phyloP scores from a whole-genome alignment of 1,284 basidiomycete species.

The Cryptococcus amylolentus region DNA sequence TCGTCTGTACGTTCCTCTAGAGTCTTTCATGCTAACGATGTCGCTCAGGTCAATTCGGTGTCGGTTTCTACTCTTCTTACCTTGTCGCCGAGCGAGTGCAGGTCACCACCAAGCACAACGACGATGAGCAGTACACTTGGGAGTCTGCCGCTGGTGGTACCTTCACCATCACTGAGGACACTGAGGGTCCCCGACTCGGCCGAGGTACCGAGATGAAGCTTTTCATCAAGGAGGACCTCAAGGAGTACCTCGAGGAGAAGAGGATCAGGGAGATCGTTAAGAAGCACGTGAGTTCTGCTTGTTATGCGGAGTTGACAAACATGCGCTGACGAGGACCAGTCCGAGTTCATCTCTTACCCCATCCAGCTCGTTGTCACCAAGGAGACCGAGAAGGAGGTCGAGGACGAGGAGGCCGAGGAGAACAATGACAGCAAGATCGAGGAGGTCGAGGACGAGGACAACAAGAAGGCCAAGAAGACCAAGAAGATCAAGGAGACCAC shows the following conservation, averaged over 20 bases:
- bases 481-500: slow-evolving; percentile 94
- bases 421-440: slow-evolving; percentile 68
- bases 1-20: slow-evolving; percentile 16
- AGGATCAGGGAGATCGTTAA: slow-evolving; percentile 99
- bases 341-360: slow-evolving; percentile 99
- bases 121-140: slow-evolving; percentile 99
- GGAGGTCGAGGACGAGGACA: slow-evolving; percentile 68
- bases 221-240: slow-evolving; percentile 97
- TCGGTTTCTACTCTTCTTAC: slow-evolving; percentile 99
- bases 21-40: slow-evolving; percentile 1
- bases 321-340: slow-evolving; percentile 45
- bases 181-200: slow-evolving; percentile 80
- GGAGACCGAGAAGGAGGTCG: slow-evolving; percentile 97
- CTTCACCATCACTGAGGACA: slow-evolving; percentile 97
- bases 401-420: slow-evolving; percentile 60
- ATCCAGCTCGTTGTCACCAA: slow-evolving; percentile 98
- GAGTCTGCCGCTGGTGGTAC: slow-evolving; percentile 99
- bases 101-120: slow-evolving; percentile 99
- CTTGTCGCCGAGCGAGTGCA: slow-evolving; percentile 97
- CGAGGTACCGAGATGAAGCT: slow-evolving; percentile 95
- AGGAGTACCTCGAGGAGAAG: slow-evolving; percentile 99
- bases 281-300: slow-evolving; percentile 68
- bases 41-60: slow-evolving; percentile 63
- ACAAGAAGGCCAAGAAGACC: slow-evolving; percentile 80
- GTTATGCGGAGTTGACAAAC: not conserved